phyloP scores from a whole-genome alignment of 345 rosid genomes.

The Syzygium jambos region DNA sequence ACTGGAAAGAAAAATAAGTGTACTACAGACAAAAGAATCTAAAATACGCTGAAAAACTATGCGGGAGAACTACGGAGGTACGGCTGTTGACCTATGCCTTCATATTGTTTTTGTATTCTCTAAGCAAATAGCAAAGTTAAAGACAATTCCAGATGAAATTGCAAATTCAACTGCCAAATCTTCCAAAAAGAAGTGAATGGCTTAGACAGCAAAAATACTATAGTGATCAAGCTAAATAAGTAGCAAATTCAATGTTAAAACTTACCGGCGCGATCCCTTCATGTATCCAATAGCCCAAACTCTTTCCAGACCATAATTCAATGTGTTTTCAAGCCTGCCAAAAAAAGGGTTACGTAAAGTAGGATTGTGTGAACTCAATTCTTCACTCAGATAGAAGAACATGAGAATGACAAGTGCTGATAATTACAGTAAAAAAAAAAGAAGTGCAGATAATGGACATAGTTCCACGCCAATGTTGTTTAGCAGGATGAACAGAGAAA shows the following conservation, averaged over 20 bases:
- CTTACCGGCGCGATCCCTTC: conserved; percentile 84
- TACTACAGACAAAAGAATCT: background rate
- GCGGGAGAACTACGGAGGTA: background rate
- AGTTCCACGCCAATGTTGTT: background rate
- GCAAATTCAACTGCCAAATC: background rate
- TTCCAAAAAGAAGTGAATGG: background rate
- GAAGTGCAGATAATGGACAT: background rate
- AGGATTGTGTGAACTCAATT: background rate
- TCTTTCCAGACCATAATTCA: conserved; percentile 90
- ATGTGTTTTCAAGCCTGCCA: conserved; percentile 72
- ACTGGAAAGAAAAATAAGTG: background rate
- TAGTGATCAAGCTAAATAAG: background rate
- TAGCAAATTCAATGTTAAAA: background rate
- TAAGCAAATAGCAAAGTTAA: background rate
- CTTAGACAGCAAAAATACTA: background rate
- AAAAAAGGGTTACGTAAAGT: background rate
- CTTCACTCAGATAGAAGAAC: background rate
- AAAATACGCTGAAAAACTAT: background rate
- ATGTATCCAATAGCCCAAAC: conserved; percentile 90
- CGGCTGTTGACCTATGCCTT: background rate
- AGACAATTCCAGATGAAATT: background rate
- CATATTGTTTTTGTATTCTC: background rate
- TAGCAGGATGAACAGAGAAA: background rate
- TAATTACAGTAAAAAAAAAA: background rate
- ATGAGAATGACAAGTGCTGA: background rate